These are phyloP conservation scores for Kodamaea anthophila DNA, from an alignment of 1,139 yeast genomes.

Conservation along the genomic window DNA sequence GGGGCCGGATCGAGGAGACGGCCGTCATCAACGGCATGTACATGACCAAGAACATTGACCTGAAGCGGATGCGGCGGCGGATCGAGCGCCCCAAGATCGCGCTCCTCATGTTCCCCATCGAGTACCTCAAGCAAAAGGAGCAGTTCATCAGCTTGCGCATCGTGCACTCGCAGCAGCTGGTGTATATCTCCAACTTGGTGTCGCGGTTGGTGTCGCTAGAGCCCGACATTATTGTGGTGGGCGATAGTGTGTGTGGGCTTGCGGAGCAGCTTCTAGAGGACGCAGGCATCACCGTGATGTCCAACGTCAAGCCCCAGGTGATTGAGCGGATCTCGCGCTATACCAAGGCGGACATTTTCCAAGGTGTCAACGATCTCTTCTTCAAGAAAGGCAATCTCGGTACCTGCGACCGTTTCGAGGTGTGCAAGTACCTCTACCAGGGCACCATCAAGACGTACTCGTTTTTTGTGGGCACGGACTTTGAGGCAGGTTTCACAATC, in stretches of 20 bases:
- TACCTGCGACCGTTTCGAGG: slow-evolving; percentile 64
- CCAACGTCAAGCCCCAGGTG: slow-evolving; percentile 76
- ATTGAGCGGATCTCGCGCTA: slow-evolving; percentile 74
- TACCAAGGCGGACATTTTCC: slow-evolving; percentile 74
- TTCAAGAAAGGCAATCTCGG: slow-evolving; percentile 60
- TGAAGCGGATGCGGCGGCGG: slow-evolving; percentile 65
- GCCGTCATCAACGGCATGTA: slow-evolving; percentile 70
- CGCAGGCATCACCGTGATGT: slow-evolving; percentile 72
- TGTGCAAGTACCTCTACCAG: slow-evolving; percentile 54
- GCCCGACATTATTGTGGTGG: slow-evolving; percentile 77
- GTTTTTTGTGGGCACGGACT: slow-evolving; percentile 71
- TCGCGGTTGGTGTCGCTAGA: slow-evolving; percentile 68
- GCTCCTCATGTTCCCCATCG: slow-evolving; percentile 82
- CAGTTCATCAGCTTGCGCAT: slow-evolving; percentile 79
- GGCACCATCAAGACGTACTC: slow-evolving; percentile 63
- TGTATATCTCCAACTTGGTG: slow-evolving; percentile 75
- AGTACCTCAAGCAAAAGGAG: slow-evolving; percentile 67
- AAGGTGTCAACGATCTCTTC: slow-evolving; percentile 42
- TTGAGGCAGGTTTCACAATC: slow-evolving; percentile 74
- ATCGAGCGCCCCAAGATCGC: slow-evolving; percentile 70
- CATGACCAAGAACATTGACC: slow-evolving; percentile 80
- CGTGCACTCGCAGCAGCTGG: slow-evolving; percentile 82
- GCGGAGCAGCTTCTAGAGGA: slow-evolving; percentile 70
- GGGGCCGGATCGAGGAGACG: slow-evolving; percentile 61
- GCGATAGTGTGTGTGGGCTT: slow-evolving; percentile 77